Evolutionary conservation across 176 grass and related monocot genomes (phyloP).

Genomic region (Oryza punctata): DNA sequence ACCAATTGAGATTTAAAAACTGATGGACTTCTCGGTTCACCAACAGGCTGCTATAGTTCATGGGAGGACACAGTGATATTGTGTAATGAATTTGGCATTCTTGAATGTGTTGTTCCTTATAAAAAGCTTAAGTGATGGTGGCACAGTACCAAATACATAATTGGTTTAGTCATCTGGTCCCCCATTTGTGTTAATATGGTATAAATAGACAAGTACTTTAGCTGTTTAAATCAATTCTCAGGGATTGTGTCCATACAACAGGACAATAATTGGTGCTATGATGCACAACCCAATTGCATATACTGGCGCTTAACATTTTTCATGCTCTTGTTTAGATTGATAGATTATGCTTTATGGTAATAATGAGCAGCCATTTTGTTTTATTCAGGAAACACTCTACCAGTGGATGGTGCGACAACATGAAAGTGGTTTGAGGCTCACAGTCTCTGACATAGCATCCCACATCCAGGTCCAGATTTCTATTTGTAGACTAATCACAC

Average conservation of each 20-base stretch:
- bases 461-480: slow-evolving; percentile 31
- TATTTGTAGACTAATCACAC: neutral
- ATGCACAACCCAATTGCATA: neutral
- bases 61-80: neutral
- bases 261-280: neutral
- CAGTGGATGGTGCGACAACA: slow-evolving; percentile 35
- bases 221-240: neutral
- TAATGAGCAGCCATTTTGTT: neutral
- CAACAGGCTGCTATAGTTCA: neutral
- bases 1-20: neutral
- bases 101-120: neutral
- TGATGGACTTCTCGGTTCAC: neutral
- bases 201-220: neutral
- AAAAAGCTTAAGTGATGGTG: neutral
- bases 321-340: neutral
- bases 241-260: neutral
- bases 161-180: neutral
- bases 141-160: neutral
- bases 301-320: neutral
- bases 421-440: slow-evolving; percentile 15
- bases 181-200: neutral
- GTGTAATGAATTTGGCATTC: neutral
- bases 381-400: slow-evolving; percentile 40
- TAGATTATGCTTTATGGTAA: neutral
- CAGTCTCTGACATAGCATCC: slow-evolving; percentile 28